Evolutionary conservation across 2,329 filamentous ascomycete genomes (phyloP), one percentile per base, ranked within the genome.

Genomic region (Fusarium luffae): DNA sequence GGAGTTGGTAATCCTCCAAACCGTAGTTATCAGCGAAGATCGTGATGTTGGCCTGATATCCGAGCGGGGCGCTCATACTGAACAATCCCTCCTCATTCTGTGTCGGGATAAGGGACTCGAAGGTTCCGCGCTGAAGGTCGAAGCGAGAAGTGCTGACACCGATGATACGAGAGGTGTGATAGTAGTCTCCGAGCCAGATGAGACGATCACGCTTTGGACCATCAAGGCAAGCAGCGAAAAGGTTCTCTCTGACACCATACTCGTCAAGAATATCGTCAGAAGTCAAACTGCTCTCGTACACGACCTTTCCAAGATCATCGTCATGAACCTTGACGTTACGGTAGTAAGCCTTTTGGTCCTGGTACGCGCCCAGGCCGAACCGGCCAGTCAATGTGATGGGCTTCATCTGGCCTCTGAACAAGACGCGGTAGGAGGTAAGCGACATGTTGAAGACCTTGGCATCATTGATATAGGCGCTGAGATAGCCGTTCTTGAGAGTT

Each of bases 201-300:
- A 61, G 59, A 6, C 59, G 55, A 30, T 60, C 59, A 10, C 59
- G 58, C 25, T 60, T 61, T 4, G 59, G 59, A 14, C 59, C 59
- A 37, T 60, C 59, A 13, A 61, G 55, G 5, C 55, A 61, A 11
- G 43, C 54, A 4, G 59, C 46, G 12, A 58, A 58, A 5, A 51
- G 28, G 11, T 60, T 61, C 21, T 43, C 11, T 18, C 41, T 25
- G 13, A 58, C 40, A 10, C 55, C 59, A 8, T 61, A 61, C 27
- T 61, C 55, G 3, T 51, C 59, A 3, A 51, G 37, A 3, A 40
- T 37, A 28, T 40, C 37, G n/a, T 47, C 43, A 16, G 43, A 37
- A 3, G 44, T 61, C 13, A 61, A 10, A 23, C 21, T 40, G 21
- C 40, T 60, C 23, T 41, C 41, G 12, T 61, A 61, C 2, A 60